Evolutionary conservation across 345 rosid species (phyloP).

Genomic region (Anacardium occidentale): DNA sequence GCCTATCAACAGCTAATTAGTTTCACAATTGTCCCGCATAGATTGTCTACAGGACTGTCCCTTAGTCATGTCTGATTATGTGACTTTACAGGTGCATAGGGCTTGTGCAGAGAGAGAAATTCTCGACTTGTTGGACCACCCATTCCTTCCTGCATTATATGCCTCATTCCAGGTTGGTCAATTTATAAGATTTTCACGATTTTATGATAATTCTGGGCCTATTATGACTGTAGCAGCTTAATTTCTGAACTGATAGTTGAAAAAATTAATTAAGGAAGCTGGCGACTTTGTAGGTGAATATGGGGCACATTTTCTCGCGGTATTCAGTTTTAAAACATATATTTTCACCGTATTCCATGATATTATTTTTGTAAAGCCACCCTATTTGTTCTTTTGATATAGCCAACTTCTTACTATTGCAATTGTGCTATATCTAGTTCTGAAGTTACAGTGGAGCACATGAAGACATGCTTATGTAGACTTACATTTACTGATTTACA

Average conservation of each 20-base stretch:
- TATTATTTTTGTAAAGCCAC: neutral
- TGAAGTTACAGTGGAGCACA: neutral
- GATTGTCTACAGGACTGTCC: neutral
- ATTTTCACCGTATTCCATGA: neutral
- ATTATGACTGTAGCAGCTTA: neutral
- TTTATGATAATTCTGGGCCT: neutral
- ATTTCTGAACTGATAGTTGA: neutral
- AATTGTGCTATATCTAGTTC: neutral
- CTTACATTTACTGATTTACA: neutral
- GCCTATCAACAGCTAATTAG: neutral
- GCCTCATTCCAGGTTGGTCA: conserved; percentile 89
- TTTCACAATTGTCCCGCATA: neutral
- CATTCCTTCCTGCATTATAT: conserved; percentile 94
- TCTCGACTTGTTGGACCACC: conserved; percentile 93
- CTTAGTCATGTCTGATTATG: neutral
- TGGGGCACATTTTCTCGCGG: conserved; percentile 5
- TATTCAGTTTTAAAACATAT: neutral
- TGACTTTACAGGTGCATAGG: conserved; percentile 73
- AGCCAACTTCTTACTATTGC: neutral
- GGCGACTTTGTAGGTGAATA: neutral
- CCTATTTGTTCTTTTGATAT: neutral
- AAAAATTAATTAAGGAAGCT: neutral
- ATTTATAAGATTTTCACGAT: neutral
- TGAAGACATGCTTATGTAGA: neutral
- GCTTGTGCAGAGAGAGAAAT: conserved; percentile 96